Base-by-base conservation (phyloP, 257 asterid species). In the Anisodus acutangulus region DNA sequence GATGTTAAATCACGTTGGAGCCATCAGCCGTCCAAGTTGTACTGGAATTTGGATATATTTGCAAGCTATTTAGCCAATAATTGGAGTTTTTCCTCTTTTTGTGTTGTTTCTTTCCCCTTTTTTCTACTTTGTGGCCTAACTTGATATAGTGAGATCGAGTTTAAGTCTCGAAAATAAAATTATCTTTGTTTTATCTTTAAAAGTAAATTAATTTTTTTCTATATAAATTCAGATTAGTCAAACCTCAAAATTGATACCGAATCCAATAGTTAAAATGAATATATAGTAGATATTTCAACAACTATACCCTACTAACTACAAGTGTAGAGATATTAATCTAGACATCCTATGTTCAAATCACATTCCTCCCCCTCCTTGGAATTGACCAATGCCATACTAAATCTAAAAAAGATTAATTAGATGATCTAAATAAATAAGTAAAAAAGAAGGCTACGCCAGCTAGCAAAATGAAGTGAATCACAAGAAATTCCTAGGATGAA, bases 11-110 rank as follows among this genome's bases (percentile, higher is more conserved):
- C 62, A 78, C 53, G 64, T 12, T 76, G 13, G 62, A 49, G 43
- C 19, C 47, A 74, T 39, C 16, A 78, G 47, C 64, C 81, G 51
- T 76, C 63, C 81, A 51, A 51, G 63, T 76, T 49, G 63, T 22
- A n/a, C 45, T 74, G 22, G 35, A 22, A 76, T 22, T 76, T 49
- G 22, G 7, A 74, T 51, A 49, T 11, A 51, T 53, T 76, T 76
- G 26, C 7, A 76, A 76, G 8, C 3, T 22, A 51, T 22, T 26
- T 76, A 76, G 81, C 49, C n/a, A 43, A 26, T 26, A 26, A 11
- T 5, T 66, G 19, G 19, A 37, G 26, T 17, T 22, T 74, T 49
- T 74, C 3, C 5, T 11, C 22, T 49, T 31, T 31, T 6, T 64
- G 26, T 64, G 15, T 16, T 16, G 2, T 15, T 17, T 7, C 19